Evolutionary conservation across 2,329 filamentous ascomycete genomes (phyloP).

Genomic region (Aspergillus novofumigatus): DNA sequence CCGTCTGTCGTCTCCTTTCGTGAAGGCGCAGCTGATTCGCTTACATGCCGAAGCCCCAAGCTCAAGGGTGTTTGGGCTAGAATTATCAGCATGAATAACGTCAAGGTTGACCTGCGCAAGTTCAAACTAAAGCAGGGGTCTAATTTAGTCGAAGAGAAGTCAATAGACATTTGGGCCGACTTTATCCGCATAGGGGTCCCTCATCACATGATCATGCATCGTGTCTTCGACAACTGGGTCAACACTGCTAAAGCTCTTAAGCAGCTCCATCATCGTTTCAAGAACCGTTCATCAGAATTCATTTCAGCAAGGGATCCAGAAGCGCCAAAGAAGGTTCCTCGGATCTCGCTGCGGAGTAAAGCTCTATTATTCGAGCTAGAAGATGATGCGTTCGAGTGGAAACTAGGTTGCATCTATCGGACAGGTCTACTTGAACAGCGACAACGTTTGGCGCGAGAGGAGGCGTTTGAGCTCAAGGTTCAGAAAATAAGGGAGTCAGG

Average conservation of each 20-base stretch:
- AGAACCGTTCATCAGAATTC: constrained; percentile 81
- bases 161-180: constrained; percentile 79
- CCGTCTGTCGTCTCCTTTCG: constrained; percentile 79
- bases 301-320: constrained; percentile 81
- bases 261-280: constrained; percentile 91
- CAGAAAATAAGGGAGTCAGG: constrained; percentile 74
- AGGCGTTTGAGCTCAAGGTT: constrained; percentile 81
- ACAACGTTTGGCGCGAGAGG: constrained; percentile 82
- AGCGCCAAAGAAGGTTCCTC: constrained; percentile 79
- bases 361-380: constrained; percentile 88
- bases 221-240: constrained; percentile 87
- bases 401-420: constrained; percentile 88
- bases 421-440: constrained; percentile 83
- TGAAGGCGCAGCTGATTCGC: constrained; percentile 72
- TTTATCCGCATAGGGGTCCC: constrained; percentile 84
- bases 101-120: constrained; percentile 76
- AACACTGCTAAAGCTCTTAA: constrained; percentile 83
- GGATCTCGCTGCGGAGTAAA: constrained; percentile 74
- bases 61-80: constrained; percentile 82
- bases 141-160: constrained; percentile 65
- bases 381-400: constrained; percentile 97
- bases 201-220: constrained; percentile 83
- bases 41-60: constrained; percentile 79
- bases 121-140: constrained; percentile 65
- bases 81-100: constrained; percentile 74